Evolutionary conservation across 192 early-diverging fungal species (phyloP).

Genomic region (Backusella psychrophila): DNA sequence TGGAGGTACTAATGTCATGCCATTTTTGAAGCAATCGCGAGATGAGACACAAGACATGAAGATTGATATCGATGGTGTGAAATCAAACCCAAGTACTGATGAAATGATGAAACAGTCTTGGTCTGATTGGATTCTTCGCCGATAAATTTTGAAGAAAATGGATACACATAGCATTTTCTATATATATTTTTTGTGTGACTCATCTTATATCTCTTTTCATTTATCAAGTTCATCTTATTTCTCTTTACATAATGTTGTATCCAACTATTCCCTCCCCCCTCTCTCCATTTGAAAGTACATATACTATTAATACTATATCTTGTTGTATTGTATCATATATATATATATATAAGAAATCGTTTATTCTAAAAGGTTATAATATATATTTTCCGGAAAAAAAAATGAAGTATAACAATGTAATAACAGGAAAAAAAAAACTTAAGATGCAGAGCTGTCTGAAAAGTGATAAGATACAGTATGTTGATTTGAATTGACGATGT

Average conservation of each 20-base stretch:
- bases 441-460: slow-evolving; percentile 1
- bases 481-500: slow-evolving; percentile 30
- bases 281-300: neutral
- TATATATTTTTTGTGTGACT: neutral
- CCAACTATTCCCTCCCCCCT: neutral
- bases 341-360: neutral
- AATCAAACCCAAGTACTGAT: neutral
- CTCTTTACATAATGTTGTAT: neutral
- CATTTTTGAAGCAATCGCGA: slow-evolving; percentile 89
- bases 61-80: slow-evolving; percentile 4
- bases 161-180: neutral
- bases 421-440: neutral
- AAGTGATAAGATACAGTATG: slow-evolving; percentile 36
- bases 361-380: neutral
- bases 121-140: slow-evolving; percentile 27
- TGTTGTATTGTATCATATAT: neutral
- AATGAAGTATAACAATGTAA: neutral
- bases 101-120: neutral
- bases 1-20: slow-evolving; percentile 85
- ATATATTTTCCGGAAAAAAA: neutral
- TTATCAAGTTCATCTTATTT: neutral
- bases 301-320: neutral
- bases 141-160: neutral
- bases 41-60: slow-evolving; percentile 74
- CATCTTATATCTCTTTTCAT: neutral